These are phyloP conservation scores for Cercospora sojina DNA, from an alignment of 2,329 filamentous ascomycete species.

Conservation along the genomic window DNA sequence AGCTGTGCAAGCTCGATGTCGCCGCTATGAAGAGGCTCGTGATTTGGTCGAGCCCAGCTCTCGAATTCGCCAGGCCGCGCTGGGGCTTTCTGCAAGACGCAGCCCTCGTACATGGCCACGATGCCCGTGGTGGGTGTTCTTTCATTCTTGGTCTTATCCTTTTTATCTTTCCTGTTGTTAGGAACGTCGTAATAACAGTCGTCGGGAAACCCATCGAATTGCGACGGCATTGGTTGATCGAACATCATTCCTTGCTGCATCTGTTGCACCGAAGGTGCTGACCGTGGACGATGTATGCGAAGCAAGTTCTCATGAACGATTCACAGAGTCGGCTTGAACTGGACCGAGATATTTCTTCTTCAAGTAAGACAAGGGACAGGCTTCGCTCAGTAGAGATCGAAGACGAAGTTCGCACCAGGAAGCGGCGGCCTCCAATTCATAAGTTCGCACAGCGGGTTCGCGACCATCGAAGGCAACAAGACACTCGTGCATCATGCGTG, in stretches of 20 bases:
- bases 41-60: constrained; percentile 10
- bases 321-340: background rate
- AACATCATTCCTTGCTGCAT: background rate
- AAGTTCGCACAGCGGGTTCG: background rate
- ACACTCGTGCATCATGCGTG: background rate
- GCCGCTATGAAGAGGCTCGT: background rate
- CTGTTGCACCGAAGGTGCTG: background rate
- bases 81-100: constrained; percentile 3
- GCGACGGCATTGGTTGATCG: background rate
- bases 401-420: background rate
- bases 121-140: background rate
- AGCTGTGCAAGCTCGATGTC: constrained; percentile 12
- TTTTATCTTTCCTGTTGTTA: constrained; percentile 1
- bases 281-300: background rate
- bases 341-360: no score
- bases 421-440: background rate
- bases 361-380: background rate
- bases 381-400: background rate
- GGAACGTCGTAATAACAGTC: background rate
- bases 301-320: background rate
- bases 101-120: constrained; percentile 6
- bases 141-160: constrained; percentile 3
- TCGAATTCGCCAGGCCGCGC: background rate
- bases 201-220: background rate
- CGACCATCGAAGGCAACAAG: background rate